Conservation (phyloP, 495 filamentous ascomycete species). For the Neurospora cerealis region DNA sequence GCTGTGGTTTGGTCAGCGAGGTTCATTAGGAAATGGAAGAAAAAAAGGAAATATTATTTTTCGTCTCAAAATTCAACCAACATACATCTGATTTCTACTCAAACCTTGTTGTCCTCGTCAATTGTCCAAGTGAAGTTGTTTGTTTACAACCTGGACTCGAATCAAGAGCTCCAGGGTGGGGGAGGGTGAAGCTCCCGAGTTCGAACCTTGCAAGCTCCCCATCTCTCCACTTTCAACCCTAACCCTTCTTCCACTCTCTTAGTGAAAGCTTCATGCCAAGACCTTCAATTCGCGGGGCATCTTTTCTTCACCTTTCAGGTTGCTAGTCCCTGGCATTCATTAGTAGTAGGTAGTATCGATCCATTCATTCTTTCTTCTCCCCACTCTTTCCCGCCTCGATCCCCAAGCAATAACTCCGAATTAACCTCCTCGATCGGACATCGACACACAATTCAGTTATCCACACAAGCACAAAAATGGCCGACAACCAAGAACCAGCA, state of each 20-base stretch:
- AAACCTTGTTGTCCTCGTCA: background rate
- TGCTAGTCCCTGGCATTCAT: background rate
- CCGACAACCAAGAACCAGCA: conserved; percentile 30
- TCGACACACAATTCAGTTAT: background rate
- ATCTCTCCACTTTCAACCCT: background rate
- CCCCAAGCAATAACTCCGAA: background rate
- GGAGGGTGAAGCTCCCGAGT: background rate
- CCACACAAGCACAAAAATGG: conserved; percentile 26
- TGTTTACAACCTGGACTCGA: background rate
- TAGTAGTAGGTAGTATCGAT: background rate
- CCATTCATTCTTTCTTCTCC: background rate
- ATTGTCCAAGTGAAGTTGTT: background rate
- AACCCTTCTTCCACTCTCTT: background rate
- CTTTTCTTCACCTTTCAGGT: background rate
- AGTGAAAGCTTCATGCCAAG: background rate
- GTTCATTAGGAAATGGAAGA: background rate
- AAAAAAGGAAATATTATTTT: background rate
- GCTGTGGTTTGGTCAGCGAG: background rate
- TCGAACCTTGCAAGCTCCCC: background rate
- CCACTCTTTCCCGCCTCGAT: background rate
- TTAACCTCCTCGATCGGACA: background rate
- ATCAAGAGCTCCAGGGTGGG: background rate
- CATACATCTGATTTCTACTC: background rate
- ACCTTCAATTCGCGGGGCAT: background rate
- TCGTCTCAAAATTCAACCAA: background rate